phyloP scores from a whole-genome alignment of 192 early-diverging fungal genomes.

The Geranomyces variabilis region DNA sequence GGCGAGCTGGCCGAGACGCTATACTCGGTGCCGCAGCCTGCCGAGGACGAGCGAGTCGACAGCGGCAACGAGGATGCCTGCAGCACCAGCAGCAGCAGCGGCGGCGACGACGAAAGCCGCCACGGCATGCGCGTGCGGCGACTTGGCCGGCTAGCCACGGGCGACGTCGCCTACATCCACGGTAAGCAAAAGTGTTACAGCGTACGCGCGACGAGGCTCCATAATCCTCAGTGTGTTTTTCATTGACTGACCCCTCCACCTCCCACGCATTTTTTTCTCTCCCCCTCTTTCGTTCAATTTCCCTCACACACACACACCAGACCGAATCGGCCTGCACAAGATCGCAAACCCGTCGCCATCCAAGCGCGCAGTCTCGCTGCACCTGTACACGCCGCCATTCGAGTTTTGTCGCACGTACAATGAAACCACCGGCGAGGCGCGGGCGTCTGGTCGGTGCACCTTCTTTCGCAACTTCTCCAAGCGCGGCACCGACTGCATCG shows the following conservation, averaged over 20 bases:
- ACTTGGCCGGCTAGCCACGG: slow-evolving; percentile 49
- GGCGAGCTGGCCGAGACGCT: slow-evolving; percentile 78
- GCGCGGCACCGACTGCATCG: too few relatives aligned
- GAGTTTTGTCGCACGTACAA: slow-evolving; percentile 83
- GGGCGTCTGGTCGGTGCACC: slow-evolving; percentile 60
- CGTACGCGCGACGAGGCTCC: too few relatives aligned
- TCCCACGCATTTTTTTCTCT: too few relatives aligned
- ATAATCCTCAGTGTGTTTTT: slow-evolving; percentile 2
- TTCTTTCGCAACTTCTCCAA: slow-evolving; percentile 48
- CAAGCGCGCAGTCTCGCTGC: slow-evolving; percentile 76
- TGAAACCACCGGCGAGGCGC: slow-evolving; percentile 68
- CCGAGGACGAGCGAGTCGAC: slow-evolving; percentile 12
- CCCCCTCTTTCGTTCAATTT: neutral
- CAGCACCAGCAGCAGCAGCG: neutral
- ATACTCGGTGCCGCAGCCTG: slow-evolving; percentile 69
- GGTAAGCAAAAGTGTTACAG: slow-evolving; percentile 54
- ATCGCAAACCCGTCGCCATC: slow-evolving; percentile 66
- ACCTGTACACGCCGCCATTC: slow-evolving; percentile 89
- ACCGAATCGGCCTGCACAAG: slow-evolving; percentile 87
- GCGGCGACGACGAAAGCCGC: neutral
- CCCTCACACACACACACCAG: too few relatives aligned
- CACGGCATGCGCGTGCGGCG: slow-evolving; percentile 22
- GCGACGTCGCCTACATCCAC: slow-evolving; percentile 85
- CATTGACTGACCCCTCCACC: neutral
- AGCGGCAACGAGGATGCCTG: slow-evolving; percentile 2